Evolutionary conservation across 148 eudicot genomes (phyloP).

Genomic region (Rhododendron mucronatum): DNA sequence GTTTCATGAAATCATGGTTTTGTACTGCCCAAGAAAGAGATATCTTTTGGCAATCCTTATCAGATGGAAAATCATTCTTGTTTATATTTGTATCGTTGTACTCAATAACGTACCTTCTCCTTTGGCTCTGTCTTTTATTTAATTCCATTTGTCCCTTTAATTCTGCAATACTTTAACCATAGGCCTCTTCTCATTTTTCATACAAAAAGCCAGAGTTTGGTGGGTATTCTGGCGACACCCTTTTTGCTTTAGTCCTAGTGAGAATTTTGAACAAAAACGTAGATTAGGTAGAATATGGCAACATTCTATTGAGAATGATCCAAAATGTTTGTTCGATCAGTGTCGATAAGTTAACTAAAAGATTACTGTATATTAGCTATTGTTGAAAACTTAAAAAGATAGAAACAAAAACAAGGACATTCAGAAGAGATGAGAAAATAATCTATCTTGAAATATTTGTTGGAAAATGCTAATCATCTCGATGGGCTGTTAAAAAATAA

Average conservation of each 20-base stretch:
- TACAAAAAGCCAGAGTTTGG: slow-evolving; percentile 36
- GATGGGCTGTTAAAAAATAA: neutral
- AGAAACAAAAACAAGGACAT: neutral
- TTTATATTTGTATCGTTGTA: neutral
- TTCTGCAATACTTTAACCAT: slow-evolving; percentile 9
- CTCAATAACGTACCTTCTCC: slow-evolving; percentile 45
- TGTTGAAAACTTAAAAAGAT: neutral
- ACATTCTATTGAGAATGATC: slow-evolving; percentile 6
- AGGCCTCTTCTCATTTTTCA: slow-evolving; percentile 18
- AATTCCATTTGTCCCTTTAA: slow-evolving; percentile 15
- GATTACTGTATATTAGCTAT: neutral
- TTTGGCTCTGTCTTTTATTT: slow-evolving; percentile 26
- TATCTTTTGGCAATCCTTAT: neutral
- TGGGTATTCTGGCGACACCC: slow-evolving; percentile 35
- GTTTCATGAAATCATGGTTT: neutral
- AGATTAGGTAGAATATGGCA: slow-evolving; percentile 21
- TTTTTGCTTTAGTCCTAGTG: slow-evolving; percentile 37
- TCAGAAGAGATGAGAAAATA: neutral
- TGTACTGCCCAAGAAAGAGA: neutral
- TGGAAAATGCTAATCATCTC: too few species aligned
- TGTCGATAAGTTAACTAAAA: neutral
- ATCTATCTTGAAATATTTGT: neutral
- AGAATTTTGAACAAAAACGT: slow-evolving; percentile 25
- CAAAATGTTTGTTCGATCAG: neutral
- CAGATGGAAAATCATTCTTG: neutral